phyloP scores from a whole-genome alignment of 805 yeast genomes.

The Debaryomyces prosopidis region DNA sequence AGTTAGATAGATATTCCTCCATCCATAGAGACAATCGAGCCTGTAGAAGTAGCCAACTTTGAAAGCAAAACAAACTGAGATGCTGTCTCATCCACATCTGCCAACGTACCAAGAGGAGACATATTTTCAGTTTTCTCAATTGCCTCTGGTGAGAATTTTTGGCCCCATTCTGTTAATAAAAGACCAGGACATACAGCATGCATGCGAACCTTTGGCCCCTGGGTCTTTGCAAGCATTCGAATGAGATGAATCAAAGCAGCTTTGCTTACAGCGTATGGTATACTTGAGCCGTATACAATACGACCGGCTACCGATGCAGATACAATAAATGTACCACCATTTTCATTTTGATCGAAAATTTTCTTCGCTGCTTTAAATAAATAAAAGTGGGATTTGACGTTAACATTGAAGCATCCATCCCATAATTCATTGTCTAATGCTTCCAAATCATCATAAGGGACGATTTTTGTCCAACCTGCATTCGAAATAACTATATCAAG shows the following conservation, averaged over 20 bases:
- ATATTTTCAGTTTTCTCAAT: slow-evolving; percentile 8
- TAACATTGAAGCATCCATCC: slow-evolving; percentile 28
- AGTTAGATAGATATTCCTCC: slow-evolving; percentile 17
- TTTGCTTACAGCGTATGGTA: slow-evolving; percentile 34
- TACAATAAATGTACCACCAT: slow-evolving; percentile 24
- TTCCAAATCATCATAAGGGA: slow-evolving; percentile 30
- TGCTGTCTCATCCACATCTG: slow-evolving; percentile 12
- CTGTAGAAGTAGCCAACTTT: slow-evolving; percentile 22
- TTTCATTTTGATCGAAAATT: slow-evolving; percentile 21
- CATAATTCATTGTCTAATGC: slow-evolving; percentile 30
- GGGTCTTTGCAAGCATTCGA: slow-evolving; percentile 20
- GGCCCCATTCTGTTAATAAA: slow-evolving; percentile 26
- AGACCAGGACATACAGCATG: slow-evolving; percentile 13
- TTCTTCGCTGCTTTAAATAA: slow-evolving; percentile 28
- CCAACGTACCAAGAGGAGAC: slow-evolving; percentile 18
- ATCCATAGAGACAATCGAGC: slow-evolving; percentile 23
- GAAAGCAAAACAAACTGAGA: slow-evolving; percentile 20
- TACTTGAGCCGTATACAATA: slow-evolving; percentile 25
- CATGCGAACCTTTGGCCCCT: slow-evolving; percentile 18
- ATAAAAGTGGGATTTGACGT: slow-evolving; percentile 30
- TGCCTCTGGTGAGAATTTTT: slow-evolving; percentile 16
- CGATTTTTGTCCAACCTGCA: slow-evolving; percentile 38
- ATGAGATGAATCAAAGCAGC: slow-evolving; percentile 22
- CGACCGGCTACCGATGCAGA: slow-evolving; percentile 30
- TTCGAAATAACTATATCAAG: slow-evolving; percentile 41